Conservation (phyloP, 306 rosid genomes). For the Purshia tridentata region DNA sequence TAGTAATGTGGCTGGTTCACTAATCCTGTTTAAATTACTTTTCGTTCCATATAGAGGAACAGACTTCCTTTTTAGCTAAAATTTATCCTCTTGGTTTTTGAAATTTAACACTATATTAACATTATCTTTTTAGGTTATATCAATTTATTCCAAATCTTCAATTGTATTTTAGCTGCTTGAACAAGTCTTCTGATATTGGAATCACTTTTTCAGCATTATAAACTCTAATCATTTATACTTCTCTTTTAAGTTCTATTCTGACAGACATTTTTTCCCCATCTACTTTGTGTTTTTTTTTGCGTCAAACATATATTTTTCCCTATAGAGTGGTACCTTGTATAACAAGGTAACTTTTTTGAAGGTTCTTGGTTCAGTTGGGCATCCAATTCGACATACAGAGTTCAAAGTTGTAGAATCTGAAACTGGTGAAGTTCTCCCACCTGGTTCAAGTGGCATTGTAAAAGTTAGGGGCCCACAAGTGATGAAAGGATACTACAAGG, state of each 20-base stretch:
- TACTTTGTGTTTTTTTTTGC: conserved; percentile 9
- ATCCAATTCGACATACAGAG: conserved; percentile 72
- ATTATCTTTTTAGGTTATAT: neutral
- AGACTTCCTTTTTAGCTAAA: neutral
- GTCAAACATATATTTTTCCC: conserved; percentile 18
- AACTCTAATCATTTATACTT: conserved; percentile 1
- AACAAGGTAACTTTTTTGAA: conserved; percentile 47
- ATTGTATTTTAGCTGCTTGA: conserved; percentile 9
- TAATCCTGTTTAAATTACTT: neutral
- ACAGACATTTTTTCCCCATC: conserved; percentile 16
- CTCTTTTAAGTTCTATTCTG: neutral
- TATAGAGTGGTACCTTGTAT: conserved; percentile 33
- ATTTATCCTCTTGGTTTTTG: neutral
- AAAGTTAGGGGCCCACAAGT: conserved; percentile 79
- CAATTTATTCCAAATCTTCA: neutral
- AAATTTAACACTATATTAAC: neutral
- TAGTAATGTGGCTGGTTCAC: neutral
- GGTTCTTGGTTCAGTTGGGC: conserved; percentile 96
- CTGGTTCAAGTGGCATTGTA: conserved; percentile 79
- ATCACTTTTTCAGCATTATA: conserved; percentile 17
- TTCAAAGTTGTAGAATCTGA: conserved; percentile 72
- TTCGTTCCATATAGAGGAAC: neutral
- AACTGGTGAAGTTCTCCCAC: conserved; percentile 69
- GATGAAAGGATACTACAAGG: conserved; percentile 96
- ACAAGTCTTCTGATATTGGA: neutral